Conservation (phyloP, 2,329 filamentous ascomycete species). For the Penicillium sp. region DNA sequence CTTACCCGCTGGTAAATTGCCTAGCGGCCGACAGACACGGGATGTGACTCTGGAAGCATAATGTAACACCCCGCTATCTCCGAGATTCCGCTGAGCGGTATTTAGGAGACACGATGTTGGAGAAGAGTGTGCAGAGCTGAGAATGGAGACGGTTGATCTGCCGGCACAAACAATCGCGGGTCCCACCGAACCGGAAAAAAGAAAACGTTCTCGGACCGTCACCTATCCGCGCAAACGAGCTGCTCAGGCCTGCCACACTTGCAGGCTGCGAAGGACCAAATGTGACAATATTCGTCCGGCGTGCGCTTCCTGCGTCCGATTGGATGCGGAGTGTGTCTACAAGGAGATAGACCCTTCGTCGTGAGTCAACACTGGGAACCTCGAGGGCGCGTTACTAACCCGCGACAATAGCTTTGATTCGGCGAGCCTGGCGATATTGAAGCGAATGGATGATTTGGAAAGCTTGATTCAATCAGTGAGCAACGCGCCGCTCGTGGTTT, state of each 20-base stretch:
- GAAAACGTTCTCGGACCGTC: neutral
- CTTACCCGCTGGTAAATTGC: neutral
- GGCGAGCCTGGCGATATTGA: constrained; percentile 7
- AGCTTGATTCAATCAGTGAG: constrained; percentile 1
- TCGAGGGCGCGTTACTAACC: neutral
- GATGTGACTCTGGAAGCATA: neutral
- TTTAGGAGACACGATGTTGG: neutral
- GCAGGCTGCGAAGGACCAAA: neutral
- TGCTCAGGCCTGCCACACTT: neutral
- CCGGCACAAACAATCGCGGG: neutral
- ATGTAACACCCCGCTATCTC: neutral
- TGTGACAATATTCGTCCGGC: neutral
- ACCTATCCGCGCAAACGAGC: neutral
- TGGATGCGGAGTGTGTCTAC: neutral
- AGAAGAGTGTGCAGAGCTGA: neutral
- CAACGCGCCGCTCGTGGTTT: neutral
- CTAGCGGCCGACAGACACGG: neutral
- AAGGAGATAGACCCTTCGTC: neutral
- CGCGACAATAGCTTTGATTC: constrained; percentile 6
- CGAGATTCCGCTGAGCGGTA: constrained; percentile 6
- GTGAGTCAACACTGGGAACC: neutral
- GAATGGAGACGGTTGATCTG: neutral
- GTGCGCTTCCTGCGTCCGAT: neutral
- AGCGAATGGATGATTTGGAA: constrained; percentile 12
- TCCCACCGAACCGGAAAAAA: neutral